Percentiles rank a stretch among this genome's conserved stretches.
Conservation (phyloP, 2,329 filamentous ascomycete species). For the Fusarium caatingaense region DNA sequence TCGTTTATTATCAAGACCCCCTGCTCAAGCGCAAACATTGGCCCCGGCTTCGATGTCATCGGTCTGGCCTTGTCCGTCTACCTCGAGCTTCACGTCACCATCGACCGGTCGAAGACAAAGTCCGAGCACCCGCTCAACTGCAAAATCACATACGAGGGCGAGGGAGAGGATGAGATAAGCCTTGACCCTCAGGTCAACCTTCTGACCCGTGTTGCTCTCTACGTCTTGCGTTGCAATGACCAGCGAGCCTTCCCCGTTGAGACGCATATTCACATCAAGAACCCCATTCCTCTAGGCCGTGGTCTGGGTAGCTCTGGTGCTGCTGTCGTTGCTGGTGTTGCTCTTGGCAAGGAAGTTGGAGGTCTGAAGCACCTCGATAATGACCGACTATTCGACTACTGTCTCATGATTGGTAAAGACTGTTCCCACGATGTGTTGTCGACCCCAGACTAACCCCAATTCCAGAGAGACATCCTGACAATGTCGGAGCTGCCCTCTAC, state of each 20-base stretch:
- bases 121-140: conserved; percentile 81
- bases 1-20: conserved; percentile 82
- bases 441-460: conserved; percentile 16
- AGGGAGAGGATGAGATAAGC: conserved; percentile 81
- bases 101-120: conserved; percentile 67
- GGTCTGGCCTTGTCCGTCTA: conserved; percentile 93
- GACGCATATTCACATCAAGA: conserved; percentile 94
- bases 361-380: conserved; percentile 78
- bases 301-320: conserved; percentile 96
- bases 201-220: conserved; percentile 92
- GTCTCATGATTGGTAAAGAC: conserved; percentile 87
- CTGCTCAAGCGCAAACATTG: conserved; percentile 97
- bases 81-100: conserved; percentile 86
- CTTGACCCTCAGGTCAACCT: conserved; percentile 89
- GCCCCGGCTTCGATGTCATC: conserved; percentile 97
- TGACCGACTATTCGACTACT: conserved; percentile 91
- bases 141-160: conserved; percentile 88
- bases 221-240: conserved; percentile 92
- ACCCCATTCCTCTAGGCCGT: conserved; percentile 92
- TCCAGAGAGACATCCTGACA: conserved; percentile 87
- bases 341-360: conserved; percentile 89
- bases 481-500: conserved; percentile 93
- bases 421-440: not conserved
- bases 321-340: conserved; percentile 94
- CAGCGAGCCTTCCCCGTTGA: conserved; percentile 84